phyloP scores from a whole-genome alignment of 345 rosid species.

The Syzygium oleosum region DNA sequence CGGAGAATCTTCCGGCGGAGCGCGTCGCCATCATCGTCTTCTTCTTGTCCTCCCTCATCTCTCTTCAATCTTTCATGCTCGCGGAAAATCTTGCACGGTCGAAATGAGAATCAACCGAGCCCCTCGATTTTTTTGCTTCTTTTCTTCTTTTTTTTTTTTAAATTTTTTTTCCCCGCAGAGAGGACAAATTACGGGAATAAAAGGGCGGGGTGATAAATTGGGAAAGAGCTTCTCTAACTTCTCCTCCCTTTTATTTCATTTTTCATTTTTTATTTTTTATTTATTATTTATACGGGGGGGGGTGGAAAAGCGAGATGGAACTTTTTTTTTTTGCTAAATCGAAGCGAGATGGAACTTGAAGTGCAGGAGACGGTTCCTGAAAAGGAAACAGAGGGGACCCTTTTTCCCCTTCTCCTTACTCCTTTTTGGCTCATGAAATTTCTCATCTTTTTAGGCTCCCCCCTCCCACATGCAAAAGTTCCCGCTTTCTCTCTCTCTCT shows the following conservation, averaged over 20 bases:
- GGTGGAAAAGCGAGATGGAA: neutral
- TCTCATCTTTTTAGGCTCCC: conserved; percentile 19
- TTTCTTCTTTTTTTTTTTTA: too few species aligned
- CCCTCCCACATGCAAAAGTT: neutral
- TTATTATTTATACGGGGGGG: too few species aligned
- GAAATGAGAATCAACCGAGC: neutral
- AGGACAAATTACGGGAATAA: too few species aligned
- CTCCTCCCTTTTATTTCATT: too few species aligned
- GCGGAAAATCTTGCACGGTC: neutral
- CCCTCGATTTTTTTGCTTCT: fast-evolving
- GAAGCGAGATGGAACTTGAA: neutral
- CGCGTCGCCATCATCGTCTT: neutral
- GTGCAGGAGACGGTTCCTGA: neutral
- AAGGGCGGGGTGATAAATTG: neutral
- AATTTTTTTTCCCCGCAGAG: neutral
- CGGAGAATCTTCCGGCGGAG: neutral
- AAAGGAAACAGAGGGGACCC: neutral
- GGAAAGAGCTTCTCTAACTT: neutral
- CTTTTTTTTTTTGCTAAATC: too few species aligned
- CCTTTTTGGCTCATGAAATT: neutral
- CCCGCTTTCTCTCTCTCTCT: neutral
- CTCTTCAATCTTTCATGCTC: too few species aligned
- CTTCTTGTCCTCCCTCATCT: neutral
- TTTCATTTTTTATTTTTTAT: neutral
- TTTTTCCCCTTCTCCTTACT: neutral